These are phyloP conservation scores for Sclerospora graminicola DNA, from an alignment of 352 stramenopile species.

Conservation along the genomic window DNA sequence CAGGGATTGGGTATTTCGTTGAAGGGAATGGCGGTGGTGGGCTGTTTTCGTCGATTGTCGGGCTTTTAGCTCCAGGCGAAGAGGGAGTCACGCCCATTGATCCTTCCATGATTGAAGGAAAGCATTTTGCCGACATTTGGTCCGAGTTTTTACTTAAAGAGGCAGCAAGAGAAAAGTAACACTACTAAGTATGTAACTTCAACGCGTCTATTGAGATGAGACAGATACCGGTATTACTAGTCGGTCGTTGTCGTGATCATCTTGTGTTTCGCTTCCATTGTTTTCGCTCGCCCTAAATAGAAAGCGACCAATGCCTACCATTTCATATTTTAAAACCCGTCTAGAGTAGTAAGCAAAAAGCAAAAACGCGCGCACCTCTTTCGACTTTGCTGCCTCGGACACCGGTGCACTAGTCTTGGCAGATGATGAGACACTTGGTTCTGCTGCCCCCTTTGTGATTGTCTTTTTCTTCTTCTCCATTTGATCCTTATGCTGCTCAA, in stretches of 20 bases:
- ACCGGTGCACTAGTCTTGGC: not conserved
- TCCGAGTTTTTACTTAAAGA: conserved; percentile 61
- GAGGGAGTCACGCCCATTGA: conserved; percentile 10
- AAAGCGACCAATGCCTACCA: not conserved
- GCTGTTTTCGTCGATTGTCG: conserved; percentile 56
- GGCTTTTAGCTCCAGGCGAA: conserved; percentile 27
- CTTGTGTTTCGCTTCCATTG: no score
- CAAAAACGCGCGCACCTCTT: not conserved
- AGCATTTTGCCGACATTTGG: conserved; percentile 65
- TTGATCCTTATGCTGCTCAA: no score
- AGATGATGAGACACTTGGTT: no score
- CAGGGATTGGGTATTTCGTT: conserved; percentile 38
- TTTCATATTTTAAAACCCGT: no score
- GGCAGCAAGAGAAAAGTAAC: conserved; percentile 9
- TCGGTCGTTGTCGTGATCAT: no score
- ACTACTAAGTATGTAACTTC: no score
- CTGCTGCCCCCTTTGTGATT: no score
- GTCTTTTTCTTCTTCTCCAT: no score
- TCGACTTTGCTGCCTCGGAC: not conserved
- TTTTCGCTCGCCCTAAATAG: not conserved
- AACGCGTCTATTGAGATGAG: not conserved
- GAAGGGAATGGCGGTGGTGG: conserved; percentile 54
- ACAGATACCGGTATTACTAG: not conserved
- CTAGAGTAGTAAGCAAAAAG: not conserved
- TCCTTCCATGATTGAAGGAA: conserved; percentile 33